Base-by-base conservation (phyloP, 345 rosid species). In the Boechera retrofracta region DNA sequence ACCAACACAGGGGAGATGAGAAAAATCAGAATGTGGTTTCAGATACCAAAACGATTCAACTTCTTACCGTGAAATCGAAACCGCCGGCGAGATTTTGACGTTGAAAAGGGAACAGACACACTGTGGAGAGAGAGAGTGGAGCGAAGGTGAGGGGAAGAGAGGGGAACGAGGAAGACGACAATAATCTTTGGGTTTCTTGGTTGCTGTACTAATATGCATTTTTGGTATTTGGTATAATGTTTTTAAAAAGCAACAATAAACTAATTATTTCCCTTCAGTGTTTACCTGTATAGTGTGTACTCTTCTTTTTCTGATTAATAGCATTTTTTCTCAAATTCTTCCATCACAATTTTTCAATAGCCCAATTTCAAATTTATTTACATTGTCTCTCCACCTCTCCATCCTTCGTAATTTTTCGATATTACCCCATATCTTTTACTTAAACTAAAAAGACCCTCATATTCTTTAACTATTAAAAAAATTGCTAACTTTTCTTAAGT, bases 131-230 rank as follows among this genome's bases (percentile, higher is more conserved):
- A 44, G 38, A 52, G 24, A 18, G 41, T 32, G 55, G 65, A 53
- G 71, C 16, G 57, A 35, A 15, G n/a, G 18, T 44, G 66, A 6
- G 69, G 33, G 33, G 47, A 55, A 38, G 33, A 12, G 31, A 45
- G 53, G 6, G 72, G 10, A 51, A 52, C 12, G 51, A 49, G 44
- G 69, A 76, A 76, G 74, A 60, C 49, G 55, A 76, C 53, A 67
- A 38, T 35, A 9, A 10, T 21, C 24, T 21, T 21, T 21, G 24
- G 24, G 24, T 21, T 21, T 21, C 24, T 21, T 21, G 24, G 24
- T 21, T 21, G 24, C 24, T 21, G 24, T 21, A 21, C 24, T 21
- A 21, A 21, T 21, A 21, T 21, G 24, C 24, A 21, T 21, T 21
- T 21, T 21, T 21, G 24, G 24, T 21, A 21, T 21, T 21, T 21